These are phyloP conservation scores for Tuber brumale DNA, from an alignment of 495 filamentous ascomycete genomes.

Conservation along the genomic window DNA sequence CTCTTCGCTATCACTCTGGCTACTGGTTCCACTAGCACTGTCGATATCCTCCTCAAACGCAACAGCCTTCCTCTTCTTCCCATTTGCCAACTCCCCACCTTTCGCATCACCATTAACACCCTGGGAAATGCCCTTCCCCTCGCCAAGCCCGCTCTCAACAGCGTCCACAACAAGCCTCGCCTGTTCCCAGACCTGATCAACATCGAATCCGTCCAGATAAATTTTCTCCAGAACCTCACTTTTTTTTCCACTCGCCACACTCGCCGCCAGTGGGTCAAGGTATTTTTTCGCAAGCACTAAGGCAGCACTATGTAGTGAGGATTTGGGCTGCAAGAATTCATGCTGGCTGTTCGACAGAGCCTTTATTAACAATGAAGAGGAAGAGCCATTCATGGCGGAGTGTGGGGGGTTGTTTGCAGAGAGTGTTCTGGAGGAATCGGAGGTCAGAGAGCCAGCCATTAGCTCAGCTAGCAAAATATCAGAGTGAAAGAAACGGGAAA, in stretches of 20 bases:
- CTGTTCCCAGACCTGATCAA: slow-evolving; percentile 91
- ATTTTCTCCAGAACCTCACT: slow-evolving; percentile 50
- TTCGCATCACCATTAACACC: slow-evolving; percentile 30
- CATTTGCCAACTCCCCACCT: slow-evolving; percentile 32
- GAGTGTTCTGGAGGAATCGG: slow-evolving; percentile 34
- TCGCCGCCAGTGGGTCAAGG: slow-evolving; percentile 39
- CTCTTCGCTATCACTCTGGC: slow-evolving; percentile 35
- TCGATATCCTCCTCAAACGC: slow-evolving; percentile 39
- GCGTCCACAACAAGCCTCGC: slow-evolving; percentile 68
- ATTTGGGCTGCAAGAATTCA: slow-evolving; percentile 33
- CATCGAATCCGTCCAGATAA: slow-evolving; percentile 79
- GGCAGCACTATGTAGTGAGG: slow-evolving; percentile 36
- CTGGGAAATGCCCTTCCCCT: slow-evolving; percentile 30
- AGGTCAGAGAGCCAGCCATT: slow-evolving; percentile 34
- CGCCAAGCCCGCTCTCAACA: slow-evolving; percentile 43
- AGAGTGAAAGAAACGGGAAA: not conserved
- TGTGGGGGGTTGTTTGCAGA: slow-evolving; percentile 32
- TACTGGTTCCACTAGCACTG: slow-evolving; percentile 6
- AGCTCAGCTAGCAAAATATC: not conserved
- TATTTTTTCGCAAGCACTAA: slow-evolving; percentile 40
- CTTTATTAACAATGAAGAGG: slow-evolving; percentile 29
- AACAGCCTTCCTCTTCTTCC: slow-evolving; percentile 35
- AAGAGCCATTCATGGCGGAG: slow-evolving; percentile 22
- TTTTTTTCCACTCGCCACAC: slow-evolving; percentile 16
- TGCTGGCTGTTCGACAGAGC: slow-evolving; percentile 36